Conservation (phyloP, 805 yeast species). For the Zygotorulaspora sp. region DNA sequence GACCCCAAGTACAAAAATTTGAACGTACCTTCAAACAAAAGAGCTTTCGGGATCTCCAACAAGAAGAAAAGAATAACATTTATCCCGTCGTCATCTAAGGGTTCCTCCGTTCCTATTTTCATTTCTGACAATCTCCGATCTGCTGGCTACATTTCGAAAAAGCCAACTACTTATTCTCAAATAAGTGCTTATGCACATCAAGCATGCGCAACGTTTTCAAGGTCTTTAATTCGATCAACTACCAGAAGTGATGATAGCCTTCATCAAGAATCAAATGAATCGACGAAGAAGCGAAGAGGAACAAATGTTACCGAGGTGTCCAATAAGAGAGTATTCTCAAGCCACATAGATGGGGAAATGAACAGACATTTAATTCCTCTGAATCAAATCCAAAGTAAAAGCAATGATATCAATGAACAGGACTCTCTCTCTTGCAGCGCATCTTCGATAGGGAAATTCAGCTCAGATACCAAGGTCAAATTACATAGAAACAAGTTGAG, state of each 20-base stretch:
- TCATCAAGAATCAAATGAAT: not conserved
- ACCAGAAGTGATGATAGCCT: not conserved
- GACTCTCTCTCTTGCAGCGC: not conserved
- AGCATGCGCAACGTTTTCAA: not conserved
- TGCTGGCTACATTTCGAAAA: not conserved
- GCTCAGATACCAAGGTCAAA: slow-evolving; percentile 14
- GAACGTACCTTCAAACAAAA: slow-evolving; percentile 4
- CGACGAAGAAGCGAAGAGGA: not conserved
- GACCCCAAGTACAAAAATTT: slow-evolving; percentile 9
- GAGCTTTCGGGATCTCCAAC: not conserved
- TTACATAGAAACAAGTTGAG: slow-evolving; percentile 10
- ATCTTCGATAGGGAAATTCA: slow-evolving; percentile 10
- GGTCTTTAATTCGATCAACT: not conserved
- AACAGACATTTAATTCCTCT: not conserved
- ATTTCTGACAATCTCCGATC: slow-evolving; percentile 1
- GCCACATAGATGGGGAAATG: not conserved
- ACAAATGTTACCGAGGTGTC: not conserved
- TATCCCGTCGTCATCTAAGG: slow-evolving; percentile 9
- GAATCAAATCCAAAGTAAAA: not conserved
- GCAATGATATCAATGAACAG: not conserved
- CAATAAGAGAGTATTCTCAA: no score
- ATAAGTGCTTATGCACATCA: not conserved
- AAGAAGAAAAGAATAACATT: slow-evolving; percentile 8
- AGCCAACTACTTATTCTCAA: not conserved
- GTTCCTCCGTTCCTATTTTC: slow-evolving; percentile 1